Percentiles rank a stretch among this genome's conserved stretches.
Conservation (phyloP, 1,284 basidiomycete genomes). For the Hemileccinum hortonii region DNA sequence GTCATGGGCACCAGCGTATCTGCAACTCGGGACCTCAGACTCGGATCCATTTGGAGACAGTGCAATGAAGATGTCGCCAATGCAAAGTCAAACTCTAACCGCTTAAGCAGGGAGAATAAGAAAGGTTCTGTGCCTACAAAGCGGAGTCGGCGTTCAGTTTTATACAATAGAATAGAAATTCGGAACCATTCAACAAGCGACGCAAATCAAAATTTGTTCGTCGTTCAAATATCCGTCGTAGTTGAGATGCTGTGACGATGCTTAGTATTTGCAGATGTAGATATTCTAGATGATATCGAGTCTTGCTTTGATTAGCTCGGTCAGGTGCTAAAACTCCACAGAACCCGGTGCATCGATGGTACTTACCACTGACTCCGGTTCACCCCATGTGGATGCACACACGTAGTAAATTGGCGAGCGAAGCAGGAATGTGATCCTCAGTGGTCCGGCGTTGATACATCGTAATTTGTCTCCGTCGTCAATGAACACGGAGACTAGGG, state of each 20-base stretch:
- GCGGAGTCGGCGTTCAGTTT: conserved; percentile 1
- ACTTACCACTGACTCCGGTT: conserved; percentile 90
- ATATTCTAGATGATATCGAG: conserved; percentile 91
- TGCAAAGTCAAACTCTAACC: conserved; percentile 77
- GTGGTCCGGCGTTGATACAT: conserved; percentile 72
- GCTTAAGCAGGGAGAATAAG: conserved; percentile 65
- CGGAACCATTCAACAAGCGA: conserved; percentile 74
- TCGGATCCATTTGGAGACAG: conserved; percentile 73
- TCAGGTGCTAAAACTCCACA: conserved; percentile 22
- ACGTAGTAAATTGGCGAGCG: conserved; percentile 89
- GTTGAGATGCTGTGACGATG: conserved; percentile 82
- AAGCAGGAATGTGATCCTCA: conserved; percentile 82
- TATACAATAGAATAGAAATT: not conserved
- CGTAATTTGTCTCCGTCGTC: conserved; percentile 83
- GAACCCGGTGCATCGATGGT: conserved; percentile 3
- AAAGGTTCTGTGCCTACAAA: conserved; percentile 77
- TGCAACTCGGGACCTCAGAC: conserved; percentile 67
- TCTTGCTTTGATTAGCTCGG: conserved; percentile 62
- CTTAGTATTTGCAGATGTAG: conserved; percentile 91
- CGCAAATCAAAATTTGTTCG: conserved; percentile 91
- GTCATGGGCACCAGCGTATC: conserved; percentile 74
- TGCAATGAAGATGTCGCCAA: conserved; percentile 81
- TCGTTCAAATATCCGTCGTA: conserved; percentile 83
- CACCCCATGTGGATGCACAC: conserved; percentile 87
- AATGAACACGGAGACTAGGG: conserved; percentile 88